Base-by-base conservation (phyloP, 2,329 filamentous ascomycete species). In the Emergomyces orientalis region DNA sequence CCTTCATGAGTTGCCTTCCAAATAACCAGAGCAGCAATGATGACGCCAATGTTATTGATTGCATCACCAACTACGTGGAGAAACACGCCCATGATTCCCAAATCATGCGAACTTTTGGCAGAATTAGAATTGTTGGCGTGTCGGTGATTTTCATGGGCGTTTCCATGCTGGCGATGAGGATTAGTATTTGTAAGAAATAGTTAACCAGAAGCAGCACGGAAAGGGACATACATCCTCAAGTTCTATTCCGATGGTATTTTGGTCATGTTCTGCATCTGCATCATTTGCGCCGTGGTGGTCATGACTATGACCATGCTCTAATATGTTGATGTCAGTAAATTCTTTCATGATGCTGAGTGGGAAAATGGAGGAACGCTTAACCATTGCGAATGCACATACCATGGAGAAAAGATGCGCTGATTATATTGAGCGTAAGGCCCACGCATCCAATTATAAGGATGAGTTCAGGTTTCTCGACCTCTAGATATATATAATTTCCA, bases 31-130 rank as follows among this genome's bases (percentile, higher is more conserved):
- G 86, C 87, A 0, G 87, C 82, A 45, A 87, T 77, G 58, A 91
- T 90, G 64, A 91, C 88, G 11, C 87, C 88, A 13, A 90, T 73
- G 67, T 91, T 91, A 75, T 90, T 91, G 65, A 88, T 79, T 6
- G 87, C 87, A 69, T 91, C 89, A 34, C 88, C 86, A 3, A 89
- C 69, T 30, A 91, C 83, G 68, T 92, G 89, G 17, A 89, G 75
- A 11, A 91, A 70, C 1, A 89, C 87, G 25, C 60, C 60, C 65
- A 88, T 76, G 79, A 90, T 87, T 13, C 86, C 87, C n/a, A 91
- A 77, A 70, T 91, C 86, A 63, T 79, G 79, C 0, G 78, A 32
- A 11, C 25, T 14, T 13, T 56, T 30, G 17, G 22, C 49, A 17
- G 47, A 14, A 2, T 78, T 0, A 75, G 77, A 17, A 83, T 63